Evolutionary conservation across 2,329 filamentous ascomycete species (phyloP), one percentile per base, ranked within the genome.

Genomic region (Colletotrichum melonis): DNA sequence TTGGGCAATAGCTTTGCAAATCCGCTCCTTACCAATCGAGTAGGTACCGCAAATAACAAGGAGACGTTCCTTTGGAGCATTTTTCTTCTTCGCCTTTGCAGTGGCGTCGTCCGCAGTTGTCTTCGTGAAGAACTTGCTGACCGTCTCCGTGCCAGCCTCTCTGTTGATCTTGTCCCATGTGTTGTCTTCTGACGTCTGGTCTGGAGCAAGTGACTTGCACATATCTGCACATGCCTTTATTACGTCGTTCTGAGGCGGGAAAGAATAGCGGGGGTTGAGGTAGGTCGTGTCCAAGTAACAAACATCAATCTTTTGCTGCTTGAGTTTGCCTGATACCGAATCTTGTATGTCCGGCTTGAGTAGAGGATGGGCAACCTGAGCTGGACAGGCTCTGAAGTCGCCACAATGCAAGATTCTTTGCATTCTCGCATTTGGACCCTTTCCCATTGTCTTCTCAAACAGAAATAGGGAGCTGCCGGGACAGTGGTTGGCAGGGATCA

Each of bases 221-320:
- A 98, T 91, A 46, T 97, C 93, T 4, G 95, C 94, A 79, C 95
- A 98, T 9, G 96, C 93, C 75, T 90, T 87, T 74, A 98, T 95
- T 67, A 99, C 97, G 76, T 97, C 92, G 69, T 93, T 88, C 80
- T 99, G 97, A 4, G 91, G 92, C 0, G 97, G 97, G 77, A 99
- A 99, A 0, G 96, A 93, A 82, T 98, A 99, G 75, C 95, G 95
- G 0, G 97, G 97, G 75, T 97, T 98, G 12, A 99, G 88, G 80
- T 99, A 99, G 0, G 97, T 99, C 0, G 97, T 99, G 80, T 99
- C 97, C 9, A 99, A 90, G 80, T 99, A 99, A 84, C 97, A 98
- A 32, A 96, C 91, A 79, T 99, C 96, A 67, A 99, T 95, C 78
- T 92, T 94, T 80, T 98, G 97, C 78, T 97, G 93, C 72, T 87